A percentile compares a stretch with the other conserved stretches of the same genome.
Conservation (phyloP, 164 flowering plant species). For the Aristolochia fimbriata region DNA sequence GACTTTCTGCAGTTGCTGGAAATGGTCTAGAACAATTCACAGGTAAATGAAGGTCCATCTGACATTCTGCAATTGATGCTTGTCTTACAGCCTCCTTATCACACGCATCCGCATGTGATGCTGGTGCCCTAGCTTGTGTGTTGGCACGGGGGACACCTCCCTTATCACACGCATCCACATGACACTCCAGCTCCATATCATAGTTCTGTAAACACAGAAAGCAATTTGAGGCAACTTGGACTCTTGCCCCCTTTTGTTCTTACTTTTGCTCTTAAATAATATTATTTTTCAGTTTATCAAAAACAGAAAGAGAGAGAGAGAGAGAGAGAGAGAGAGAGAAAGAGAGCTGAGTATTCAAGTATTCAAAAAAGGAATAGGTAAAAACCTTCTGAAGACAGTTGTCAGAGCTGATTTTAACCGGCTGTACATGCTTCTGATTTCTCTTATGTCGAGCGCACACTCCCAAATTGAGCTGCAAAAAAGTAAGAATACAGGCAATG, state of each 20-base stretch:
- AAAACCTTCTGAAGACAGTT: slow-evolving; percentile 56
- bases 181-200: slow-evolving; percentile 28
- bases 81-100: slow-evolving; percentile 32
- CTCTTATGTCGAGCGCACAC: slow-evolving; percentile 16
- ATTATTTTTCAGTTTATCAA: too few relatives aligned
- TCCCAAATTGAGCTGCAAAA: slow-evolving; percentile 67
- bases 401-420: slow-evolving; percentile 41
- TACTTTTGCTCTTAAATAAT: too few relatives aligned
- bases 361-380: slow-evolving; percentile 50
- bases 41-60: slow-evolving; percentile 37
- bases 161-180: too few relatives aligned
- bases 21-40: slow-evolving; percentile 28
- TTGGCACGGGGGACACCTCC: too few relatives aligned
- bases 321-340: too few relatives aligned
- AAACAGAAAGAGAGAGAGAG: too few relatives aligned
- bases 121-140: too few relatives aligned
- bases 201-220: neutral
- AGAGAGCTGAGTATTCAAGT: slow-evolving; percentile 24
- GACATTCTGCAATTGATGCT: slow-evolving; percentile 30
- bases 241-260: too few relatives aligned
- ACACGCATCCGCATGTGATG: too few relatives aligned
- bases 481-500: neutral
- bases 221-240: neutral
- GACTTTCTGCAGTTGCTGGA: slow-evolving; percentile 27
- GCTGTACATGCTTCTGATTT: slow-evolving; percentile 41